Evolutionary conservation across 345 rosid species (phyloP), one percentile per base, ranked within the genome.

Genomic region (Conringia planisiliqua): DNA sequence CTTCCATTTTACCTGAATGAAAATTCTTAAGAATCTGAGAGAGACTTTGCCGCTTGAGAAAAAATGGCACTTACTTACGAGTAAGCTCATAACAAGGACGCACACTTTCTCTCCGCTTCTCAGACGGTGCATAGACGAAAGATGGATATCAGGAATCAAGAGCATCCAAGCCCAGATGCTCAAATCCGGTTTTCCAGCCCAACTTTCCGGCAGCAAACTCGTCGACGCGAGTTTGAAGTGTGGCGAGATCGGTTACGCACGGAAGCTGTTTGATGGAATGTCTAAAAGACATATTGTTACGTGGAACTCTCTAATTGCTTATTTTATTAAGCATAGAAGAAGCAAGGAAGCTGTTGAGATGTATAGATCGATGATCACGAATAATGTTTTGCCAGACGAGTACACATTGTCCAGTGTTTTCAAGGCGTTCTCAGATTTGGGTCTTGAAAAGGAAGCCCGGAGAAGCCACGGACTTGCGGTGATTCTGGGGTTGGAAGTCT

Each of bases 211-310:
- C 13, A 75, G 81, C 73, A 86, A 83, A 78, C 86, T 89, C 40
- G 67, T 89, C 39, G 87, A 83, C 26, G 87, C 77, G 5, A 70
- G 81, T 52, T 44, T 86, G 1, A 89, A 89, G 22, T 84, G 89
- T 39, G 88, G 87, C 32, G 52, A 78, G 39, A 20, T 77, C n/a
- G 38, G 62, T 18, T 81, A 84, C 36, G 92, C 92, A 0, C 85
- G 85, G 43, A 39, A 75, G 5, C 16, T 89, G 82, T 87, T 91
- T 76, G 95, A 85, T 66, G 84, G 54, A 85, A 83, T 91, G 88
- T 68, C 80, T 10, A 79, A 80, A 0, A 81, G 86, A 56, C 90
- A 87, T 40, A 78, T 82, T 5, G 85, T 86, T 35, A 83, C 85
- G 1, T 87, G 91, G 87, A 87, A 87, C 78, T 83, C 87, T 16